Percentiles rank a stretch among this genome's conserved stretches.
phyloP scores from a whole-genome alignment of 129 eudicot genomes.

The Centaurea solstitialis region DNA sequence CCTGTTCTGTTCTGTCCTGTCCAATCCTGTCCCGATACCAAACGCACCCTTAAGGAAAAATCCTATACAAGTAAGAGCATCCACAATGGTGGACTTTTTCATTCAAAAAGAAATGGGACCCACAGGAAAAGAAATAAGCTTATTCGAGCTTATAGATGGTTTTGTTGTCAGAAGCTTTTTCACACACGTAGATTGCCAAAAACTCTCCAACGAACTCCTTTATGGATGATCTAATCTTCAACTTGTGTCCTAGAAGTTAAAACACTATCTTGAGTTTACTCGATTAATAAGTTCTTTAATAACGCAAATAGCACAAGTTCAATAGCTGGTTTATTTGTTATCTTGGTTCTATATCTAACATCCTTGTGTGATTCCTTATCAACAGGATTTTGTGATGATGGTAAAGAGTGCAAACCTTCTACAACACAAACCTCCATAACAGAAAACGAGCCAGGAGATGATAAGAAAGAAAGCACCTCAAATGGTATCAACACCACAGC shows the following conservation, averaged over 20 bases:
- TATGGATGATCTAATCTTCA: neutral
- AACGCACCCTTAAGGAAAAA: no score
- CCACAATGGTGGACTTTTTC: neutral
- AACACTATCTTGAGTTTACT: neutral
- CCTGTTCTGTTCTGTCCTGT: no score
- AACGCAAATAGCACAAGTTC: neutral
- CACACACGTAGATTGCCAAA: neutral
- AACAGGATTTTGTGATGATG: slow-evolving; percentile 33
- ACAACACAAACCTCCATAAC: slow-evolving; percentile 28
- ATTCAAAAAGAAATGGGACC: neutral
- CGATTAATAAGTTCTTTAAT: neutral
- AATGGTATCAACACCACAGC: slow-evolving; percentile 8
- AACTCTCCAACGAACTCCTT: neutral
- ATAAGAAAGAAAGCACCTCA: slow-evolving; percentile 19
- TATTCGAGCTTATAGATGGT: neutral
- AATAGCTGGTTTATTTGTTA: neutral
- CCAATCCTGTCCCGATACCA: no score
- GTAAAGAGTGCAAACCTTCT: slow-evolving; percentile 16
- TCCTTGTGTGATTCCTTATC: slow-evolving; percentile 4
- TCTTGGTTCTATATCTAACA: slow-evolving; percentile 4
- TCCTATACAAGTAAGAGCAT: neutral
- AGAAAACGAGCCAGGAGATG: neutral
- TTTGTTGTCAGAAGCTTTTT: neutral
- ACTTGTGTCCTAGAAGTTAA: neutral
- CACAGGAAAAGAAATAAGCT: neutral